Evolutionary conservation across 768 basidiomycete genomes (phyloP).

Genomic region (Daedalea quercina): DNA sequence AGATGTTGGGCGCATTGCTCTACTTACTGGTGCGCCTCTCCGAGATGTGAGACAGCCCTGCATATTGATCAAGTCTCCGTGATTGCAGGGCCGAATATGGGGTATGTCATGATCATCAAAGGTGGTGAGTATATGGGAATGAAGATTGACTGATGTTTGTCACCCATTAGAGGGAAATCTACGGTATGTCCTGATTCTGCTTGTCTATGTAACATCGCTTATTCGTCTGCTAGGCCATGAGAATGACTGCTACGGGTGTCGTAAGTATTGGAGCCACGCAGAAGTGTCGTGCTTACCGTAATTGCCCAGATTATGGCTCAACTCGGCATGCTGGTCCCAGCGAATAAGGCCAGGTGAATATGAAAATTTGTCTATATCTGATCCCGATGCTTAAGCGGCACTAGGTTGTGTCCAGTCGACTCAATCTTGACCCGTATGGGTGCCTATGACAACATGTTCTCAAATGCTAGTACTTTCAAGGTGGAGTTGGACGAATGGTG

Average conservation of each 20-base stretch:
- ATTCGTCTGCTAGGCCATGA: slow-evolving; percentile 52
- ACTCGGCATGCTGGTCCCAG: slow-evolving; percentile 93
- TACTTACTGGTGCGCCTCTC: slow-evolving; percentile 64
- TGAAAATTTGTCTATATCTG: slow-evolving; percentile 2
- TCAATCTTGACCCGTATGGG: slow-evolving; percentile 96
- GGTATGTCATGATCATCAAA: slow-evolving; percentile 43
- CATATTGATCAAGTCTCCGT: neutral
- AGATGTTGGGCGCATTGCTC: slow-evolving; percentile 62
- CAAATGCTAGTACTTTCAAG: slow-evolving; percentile 93
- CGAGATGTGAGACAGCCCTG: too few relatives aligned
- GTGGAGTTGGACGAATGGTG: slow-evolving; percentile 98
- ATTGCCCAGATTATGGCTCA: slow-evolving; percentile 76
- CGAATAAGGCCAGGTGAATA: slow-evolving; percentile 63
- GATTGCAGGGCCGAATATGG: slow-evolving; percentile 74
- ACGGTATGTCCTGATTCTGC: slow-evolving; percentile 39
- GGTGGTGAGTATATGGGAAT: slow-evolving; percentile 3
- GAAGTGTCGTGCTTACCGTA: neutral
- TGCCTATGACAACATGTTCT: slow-evolving; percentile 97
- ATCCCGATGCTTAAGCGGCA: neutral
- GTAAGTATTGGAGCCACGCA: slow-evolving; percentile 32
- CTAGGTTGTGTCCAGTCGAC: slow-evolving; percentile 82
- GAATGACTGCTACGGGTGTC: slow-evolving; percentile 94
- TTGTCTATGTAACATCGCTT: neutral
- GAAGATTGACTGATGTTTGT: neutral
- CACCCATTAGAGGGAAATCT: slow-evolving; percentile 56